A percentile compares a stretch with the other conserved stretches of the same genome.
phyloP scores from a whole-genome alignment of 2,329 filamentous ascomycete species.

The Fusarium humuli region DNA sequence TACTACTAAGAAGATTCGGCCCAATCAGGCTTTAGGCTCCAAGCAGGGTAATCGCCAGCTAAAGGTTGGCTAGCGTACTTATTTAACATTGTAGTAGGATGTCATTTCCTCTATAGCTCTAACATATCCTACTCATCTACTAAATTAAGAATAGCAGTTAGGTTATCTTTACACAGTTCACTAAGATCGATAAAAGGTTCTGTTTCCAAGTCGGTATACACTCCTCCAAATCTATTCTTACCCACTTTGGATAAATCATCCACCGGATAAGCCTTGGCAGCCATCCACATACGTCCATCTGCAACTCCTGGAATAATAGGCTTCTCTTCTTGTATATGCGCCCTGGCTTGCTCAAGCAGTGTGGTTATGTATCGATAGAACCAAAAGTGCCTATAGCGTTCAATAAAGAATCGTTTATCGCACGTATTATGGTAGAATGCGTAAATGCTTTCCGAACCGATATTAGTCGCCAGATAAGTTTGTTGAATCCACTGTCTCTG shows the following conservation, averaged over 20 bases:
- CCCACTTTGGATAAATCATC: not conserved
- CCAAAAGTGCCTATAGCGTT: slow-evolving; percentile 4
- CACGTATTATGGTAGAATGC: slow-evolving; percentile 7
- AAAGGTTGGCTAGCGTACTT: no score
- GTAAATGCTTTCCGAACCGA: slow-evolving; percentile 4
- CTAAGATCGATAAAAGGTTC: not conserved
- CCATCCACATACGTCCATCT: not conserved
- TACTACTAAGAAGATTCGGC: not conserved
- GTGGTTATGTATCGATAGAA: not conserved
- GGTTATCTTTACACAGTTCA: not conserved
- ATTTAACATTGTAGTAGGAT: no score
- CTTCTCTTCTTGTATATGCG: not conserved
- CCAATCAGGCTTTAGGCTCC: not conserved
- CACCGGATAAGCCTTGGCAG: not conserved
- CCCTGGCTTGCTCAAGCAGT: not conserved
- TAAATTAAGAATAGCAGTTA: not conserved
- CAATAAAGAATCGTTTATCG: not conserved
- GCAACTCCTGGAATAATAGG: not conserved
- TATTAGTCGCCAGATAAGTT: not conserved
- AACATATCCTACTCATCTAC: no score
- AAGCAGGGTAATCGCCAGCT: not conserved
- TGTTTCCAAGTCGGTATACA: not conserved
- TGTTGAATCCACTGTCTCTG: not conserved
- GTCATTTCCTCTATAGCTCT: no score
- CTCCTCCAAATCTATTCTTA: not conserved